Conservation (phyloP, 2,329 filamentous ascomycete genomes). For the Alternaria hordeiaustralica region DNA sequence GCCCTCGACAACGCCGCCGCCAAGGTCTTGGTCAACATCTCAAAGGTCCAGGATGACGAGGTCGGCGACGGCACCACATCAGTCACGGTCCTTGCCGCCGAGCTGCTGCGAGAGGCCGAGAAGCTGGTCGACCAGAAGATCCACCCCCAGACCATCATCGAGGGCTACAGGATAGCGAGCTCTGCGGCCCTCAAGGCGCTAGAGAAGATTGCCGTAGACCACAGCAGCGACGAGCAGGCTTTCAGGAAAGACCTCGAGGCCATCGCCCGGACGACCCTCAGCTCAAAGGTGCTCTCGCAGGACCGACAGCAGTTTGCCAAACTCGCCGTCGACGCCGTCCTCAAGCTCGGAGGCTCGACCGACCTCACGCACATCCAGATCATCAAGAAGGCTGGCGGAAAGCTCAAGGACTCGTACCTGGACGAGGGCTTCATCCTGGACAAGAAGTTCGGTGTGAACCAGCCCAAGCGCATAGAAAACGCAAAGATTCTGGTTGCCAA, state of each 20-base stretch:
- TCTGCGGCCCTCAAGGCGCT: conserved; percentile 84
- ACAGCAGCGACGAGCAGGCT: conserved; percentile 79
- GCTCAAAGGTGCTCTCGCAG: conserved; percentile 95
- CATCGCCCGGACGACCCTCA: conserved; percentile 93
- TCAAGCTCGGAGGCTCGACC: conserved; percentile 86
- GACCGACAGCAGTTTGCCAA: conserved; percentile 90
- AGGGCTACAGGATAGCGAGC: conserved; percentile 97
- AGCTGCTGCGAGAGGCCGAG: conserved; percentile 94
- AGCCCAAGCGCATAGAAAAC: conserved; percentile 96
- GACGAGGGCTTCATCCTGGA: conserved; percentile 98
- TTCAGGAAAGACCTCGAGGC: conserved; percentile 90
- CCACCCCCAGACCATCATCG: conserved; percentile 98
- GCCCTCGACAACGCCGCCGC: conserved; percentile 97
- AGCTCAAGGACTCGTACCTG: conserved; percentile 95
- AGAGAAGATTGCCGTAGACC: conserved; percentile 84
- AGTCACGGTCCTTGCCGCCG: conserved; percentile 93
- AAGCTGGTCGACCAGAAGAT: conserved; percentile 98
- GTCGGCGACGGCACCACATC: conserved; percentile 98
- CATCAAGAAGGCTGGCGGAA: conserved; percentile 98
- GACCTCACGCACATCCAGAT: conserved; percentile 98
- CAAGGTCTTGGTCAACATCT: conserved; percentile 98
- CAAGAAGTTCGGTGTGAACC: conserved; percentile 99
- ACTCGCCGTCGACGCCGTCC: conserved; percentile 88
- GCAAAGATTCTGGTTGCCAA: conserved; percentile 98
- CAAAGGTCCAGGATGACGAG: conserved; percentile 98